These are phyloP conservation scores for Fusarium cyanostomum DNA, from an alignment of 2,329 filamentous ascomycete genomes.

Conservation along the genomic window DNA sequence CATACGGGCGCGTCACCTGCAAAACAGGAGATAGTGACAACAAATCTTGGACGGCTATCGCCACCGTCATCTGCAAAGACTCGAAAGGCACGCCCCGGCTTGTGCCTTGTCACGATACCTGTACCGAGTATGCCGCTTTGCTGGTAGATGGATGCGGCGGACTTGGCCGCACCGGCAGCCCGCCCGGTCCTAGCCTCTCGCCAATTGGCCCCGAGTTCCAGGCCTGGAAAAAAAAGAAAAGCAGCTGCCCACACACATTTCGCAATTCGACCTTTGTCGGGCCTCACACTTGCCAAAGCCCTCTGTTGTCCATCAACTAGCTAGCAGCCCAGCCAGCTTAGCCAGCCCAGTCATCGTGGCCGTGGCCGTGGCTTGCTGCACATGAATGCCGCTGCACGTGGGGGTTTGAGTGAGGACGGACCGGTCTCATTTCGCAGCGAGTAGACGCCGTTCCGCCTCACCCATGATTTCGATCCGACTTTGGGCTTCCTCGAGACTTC, in stretches of 20 bases:
- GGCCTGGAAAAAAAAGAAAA: conserved; percentile 21
- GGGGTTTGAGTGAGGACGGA: conserved; percentile 15
- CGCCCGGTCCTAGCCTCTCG: conserved; percentile 23
- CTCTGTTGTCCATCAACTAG: conserved; percentile 16
- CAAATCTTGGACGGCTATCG: conserved; percentile 5
- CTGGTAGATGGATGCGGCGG: conserved; percentile 2
- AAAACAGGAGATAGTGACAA: conserved; percentile 13
- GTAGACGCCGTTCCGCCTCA: not conserved
- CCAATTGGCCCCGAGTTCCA: conserved; percentile 22
- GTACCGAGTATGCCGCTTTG: not conserved
- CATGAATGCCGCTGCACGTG: conserved; percentile 10
- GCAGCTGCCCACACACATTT: conserved; percentile 25
- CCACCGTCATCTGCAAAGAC: conserved; percentile 4
- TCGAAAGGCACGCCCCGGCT: conserved; percentile 14
- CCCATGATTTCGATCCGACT: not conserved
- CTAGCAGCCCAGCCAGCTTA: not conserved
- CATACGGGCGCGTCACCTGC: conserved; percentile 21
- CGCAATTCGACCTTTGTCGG: not conserved
- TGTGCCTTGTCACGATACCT: conserved; percentile 12
- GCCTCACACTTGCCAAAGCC: not conserved
- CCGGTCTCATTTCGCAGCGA: conserved; percentile 9
- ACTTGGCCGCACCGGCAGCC: conserved; percentile 33
- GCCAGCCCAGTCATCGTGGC: not conserved
- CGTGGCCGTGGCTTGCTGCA: conserved; percentile 5
- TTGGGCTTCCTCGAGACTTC: not conserved